phyloP scores from a whole-genome alignment of 345 rosid species.

The Ricinus communis region DNA sequence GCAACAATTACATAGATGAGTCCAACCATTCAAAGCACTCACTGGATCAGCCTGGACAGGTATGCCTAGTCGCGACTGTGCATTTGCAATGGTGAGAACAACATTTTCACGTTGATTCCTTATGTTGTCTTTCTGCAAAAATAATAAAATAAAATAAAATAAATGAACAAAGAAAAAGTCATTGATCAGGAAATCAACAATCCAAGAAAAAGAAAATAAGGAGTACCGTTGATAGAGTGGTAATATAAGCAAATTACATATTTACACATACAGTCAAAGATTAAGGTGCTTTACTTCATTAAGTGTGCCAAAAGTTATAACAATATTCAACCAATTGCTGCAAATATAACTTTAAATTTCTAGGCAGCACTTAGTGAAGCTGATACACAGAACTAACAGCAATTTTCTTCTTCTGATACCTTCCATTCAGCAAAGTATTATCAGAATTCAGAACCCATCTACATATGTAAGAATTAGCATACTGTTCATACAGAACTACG shows the following conservation, averaged over 20 bases:
- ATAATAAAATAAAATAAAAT: no score
- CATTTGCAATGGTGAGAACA: slow-evolving; percentile 80
- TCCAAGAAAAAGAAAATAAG: not conserved
- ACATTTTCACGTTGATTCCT: slow-evolving; percentile 95
- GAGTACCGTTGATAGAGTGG: not conserved
- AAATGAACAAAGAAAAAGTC: slow-evolving; percentile 5
- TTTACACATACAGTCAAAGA: not conserved
- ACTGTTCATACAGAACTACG: no score
- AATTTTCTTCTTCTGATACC: not conserved
- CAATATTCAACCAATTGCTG: not conserved
- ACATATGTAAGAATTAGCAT: not conserved
- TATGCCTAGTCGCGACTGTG: slow-evolving; percentile 72
- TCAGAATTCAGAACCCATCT: not conserved
- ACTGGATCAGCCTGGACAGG: slow-evolving; percentile 76
- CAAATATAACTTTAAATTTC: not conserved
- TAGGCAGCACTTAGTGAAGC: not conserved
- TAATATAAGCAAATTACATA: not conserved
- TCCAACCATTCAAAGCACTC: slow-evolving; percentile 36
- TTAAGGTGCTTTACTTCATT: not conserved
- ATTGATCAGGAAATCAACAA: slow-evolving; percentile 12
- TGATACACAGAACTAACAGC: not conserved
- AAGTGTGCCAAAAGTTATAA: not conserved
- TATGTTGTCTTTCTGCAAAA: slow-evolving; percentile 74
- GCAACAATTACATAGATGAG: not conserved
- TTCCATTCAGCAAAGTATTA: not conserved